These are phyloP conservation scores for Linum trigynum DNA, from an alignment of 345 rosid species.

Conservation along the genomic window DNA sequence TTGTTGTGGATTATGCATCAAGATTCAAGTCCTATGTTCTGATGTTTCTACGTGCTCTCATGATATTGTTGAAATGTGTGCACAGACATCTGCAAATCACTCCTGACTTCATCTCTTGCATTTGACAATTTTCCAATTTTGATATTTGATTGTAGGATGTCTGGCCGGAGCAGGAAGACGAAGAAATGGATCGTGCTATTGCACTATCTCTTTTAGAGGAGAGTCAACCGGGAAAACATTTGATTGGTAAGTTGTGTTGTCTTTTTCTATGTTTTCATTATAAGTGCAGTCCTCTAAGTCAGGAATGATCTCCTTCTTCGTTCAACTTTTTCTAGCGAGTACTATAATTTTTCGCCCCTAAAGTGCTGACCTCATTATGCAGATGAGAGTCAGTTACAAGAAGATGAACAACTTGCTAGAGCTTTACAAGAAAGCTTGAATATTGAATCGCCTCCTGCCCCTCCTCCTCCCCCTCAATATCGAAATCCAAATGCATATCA, in stretches of 20 bases:
- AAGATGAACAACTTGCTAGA: conserved; percentile 89
- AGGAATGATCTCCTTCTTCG: too few species aligned
- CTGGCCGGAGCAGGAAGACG: conserved; percentile 49
- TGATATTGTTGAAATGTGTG: too few species aligned
- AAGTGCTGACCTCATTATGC: conserved; percentile 20
- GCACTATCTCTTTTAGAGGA: conserved; percentile 74
- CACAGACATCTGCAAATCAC: too few species aligned
- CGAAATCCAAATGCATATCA: conserved; percentile 12
- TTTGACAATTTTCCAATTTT: conserved; percentile 8
- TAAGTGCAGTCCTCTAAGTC: neutral
- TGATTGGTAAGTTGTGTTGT: conserved; percentile 39
- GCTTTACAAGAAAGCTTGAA: conserved; percentile 81
- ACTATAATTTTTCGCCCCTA: conserved; percentile 11
- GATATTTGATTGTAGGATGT: conserved; percentile 33
- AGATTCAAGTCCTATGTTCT: neutral
- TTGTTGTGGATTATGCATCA: neutral
- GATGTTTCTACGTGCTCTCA: neutral
- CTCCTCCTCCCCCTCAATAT: conserved; percentile 27
- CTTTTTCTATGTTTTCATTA: conserved; percentile 1
- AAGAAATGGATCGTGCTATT: conserved; percentile 75
- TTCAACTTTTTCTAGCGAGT: neutral
- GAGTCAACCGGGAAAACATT: conserved; percentile 31
- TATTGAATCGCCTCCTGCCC: conserved; percentile 44
- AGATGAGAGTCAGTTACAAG: conserved; percentile 57
- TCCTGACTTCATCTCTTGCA: neutral